phyloP scores from a whole-genome alignment of 139 green algal genomes.

The Chlorella sp. region DNA sequence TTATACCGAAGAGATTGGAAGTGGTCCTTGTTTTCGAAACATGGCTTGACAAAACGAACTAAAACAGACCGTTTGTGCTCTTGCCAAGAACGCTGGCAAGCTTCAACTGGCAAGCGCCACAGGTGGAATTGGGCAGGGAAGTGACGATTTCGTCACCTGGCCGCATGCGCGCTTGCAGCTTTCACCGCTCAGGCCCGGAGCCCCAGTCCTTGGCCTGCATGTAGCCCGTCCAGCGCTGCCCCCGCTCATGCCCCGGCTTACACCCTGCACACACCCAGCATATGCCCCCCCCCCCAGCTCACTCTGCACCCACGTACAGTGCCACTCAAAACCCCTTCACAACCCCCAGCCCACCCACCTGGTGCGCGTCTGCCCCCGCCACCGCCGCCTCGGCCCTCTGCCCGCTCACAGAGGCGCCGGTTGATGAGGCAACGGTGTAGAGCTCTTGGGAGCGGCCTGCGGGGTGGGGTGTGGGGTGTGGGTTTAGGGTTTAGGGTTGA shows the following conservation, averaged over 20 bases:
- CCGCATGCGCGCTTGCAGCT: background rate
- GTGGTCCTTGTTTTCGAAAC: no score
- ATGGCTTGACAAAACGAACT: no score
- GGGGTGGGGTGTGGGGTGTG: background rate
- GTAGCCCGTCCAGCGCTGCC: no score
- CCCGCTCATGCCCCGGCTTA: no score
- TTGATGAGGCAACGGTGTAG: conserved; percentile 38
- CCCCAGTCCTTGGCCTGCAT: background rate
- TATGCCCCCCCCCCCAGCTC: no score
- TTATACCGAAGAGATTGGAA: no score
- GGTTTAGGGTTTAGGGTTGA: no score
- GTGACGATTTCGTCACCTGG: background rate
- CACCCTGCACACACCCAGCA: no score
- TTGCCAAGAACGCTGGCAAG: no score
- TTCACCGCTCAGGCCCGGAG: background rate
- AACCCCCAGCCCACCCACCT: background rate
- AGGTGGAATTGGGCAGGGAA: background rate
- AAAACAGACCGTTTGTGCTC: no score
- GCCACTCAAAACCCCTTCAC: no score
- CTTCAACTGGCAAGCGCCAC: background rate
- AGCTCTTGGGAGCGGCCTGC: conserved; percentile 46
- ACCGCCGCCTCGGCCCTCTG: conserved; percentile 18
- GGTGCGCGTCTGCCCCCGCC: conserved; percentile 4
- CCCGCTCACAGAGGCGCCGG: conserved; percentile 19
- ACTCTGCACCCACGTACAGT: no score